Evolutionary conservation across 257 asterid species (phyloP).

Genomic region (Capsicum baccatum): DNA sequence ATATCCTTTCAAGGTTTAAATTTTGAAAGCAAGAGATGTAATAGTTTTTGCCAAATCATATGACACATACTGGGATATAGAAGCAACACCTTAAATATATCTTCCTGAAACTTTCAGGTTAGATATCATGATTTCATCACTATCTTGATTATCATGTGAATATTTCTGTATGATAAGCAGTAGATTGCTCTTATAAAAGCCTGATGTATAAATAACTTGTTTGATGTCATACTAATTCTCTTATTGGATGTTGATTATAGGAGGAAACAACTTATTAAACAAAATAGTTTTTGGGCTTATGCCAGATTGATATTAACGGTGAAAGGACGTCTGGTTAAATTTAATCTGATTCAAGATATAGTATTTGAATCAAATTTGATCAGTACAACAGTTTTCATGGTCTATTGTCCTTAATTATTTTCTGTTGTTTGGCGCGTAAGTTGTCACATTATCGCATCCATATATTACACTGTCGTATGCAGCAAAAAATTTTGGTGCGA

Average conservation of each 20-base stretch:
- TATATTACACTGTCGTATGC: constrained; percentile 27
- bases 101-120: constrained; percentile 13
- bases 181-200: background rate
- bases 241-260: background rate
- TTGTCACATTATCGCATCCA: background rate
- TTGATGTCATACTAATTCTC: background rate
- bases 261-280: constrained; percentile 8
- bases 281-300: background rate
- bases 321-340: background rate
- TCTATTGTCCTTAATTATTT: background rate
- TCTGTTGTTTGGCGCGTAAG: background rate
- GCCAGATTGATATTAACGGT: background rate
- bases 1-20: background rate
- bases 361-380: background rate
- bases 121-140: background rate
- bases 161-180: background rate
- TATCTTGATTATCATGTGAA: background rate
- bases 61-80: background rate
- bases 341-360: no score
- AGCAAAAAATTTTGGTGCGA: constrained; percentile 93
- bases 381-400: constrained; percentile 8
- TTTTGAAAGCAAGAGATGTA: background rate
- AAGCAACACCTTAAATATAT: background rate
- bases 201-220: background rate
- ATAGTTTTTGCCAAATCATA: background rate